These are phyloP conservation scores for Porphyrellus cyaneotinctus DNA, from an alignment of 768 basidiomycete genomes.

Conservation along the genomic window DNA sequence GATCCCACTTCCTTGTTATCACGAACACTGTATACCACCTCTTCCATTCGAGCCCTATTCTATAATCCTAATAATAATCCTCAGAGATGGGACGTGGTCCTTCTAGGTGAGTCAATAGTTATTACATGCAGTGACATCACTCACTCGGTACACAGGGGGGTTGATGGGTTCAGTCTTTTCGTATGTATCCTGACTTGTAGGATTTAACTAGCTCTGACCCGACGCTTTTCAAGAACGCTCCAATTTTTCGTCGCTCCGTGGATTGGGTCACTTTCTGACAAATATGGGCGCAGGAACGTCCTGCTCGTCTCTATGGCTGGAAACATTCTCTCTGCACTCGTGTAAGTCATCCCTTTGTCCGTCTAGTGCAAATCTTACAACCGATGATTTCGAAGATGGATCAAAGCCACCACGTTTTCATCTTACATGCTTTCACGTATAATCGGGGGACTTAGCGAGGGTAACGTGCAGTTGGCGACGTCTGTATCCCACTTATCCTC, in stretches of 20 bases:
- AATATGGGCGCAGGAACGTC: slow-evolving; percentile 81
- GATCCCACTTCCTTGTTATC: slow-evolving; percentile 70
- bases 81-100: slow-evolving; percentile 88
- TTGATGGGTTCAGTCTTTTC: slow-evolving; percentile 94
- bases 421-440: slow-evolving; percentile 87
- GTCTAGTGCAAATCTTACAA: background rate
- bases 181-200: slow-evolving; percentile 44
- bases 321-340: slow-evolving; percentile 83
- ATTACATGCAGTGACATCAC: background rate
- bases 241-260: slow-evolving; percentile 82
- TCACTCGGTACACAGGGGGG: slow-evolving; percentile 50
- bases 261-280: slow-evolving; percentile 84
- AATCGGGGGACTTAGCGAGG: slow-evolving; percentile 92
- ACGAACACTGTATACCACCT: slow-evolving; percentile 63
- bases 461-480: slow-evolving; percentile 96
- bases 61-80: slow-evolving; percentile 58
- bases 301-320: slow-evolving; percentile 88
- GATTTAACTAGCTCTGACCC: slow-evolving; percentile 33
- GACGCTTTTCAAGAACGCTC: slow-evolving; percentile 50
- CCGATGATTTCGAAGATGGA: slow-evolving; percentile 55
- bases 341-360: slow-evolving; percentile 46
- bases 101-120: slow-evolving; percentile 59
- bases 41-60: slow-evolving; percentile 59
- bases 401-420: slow-evolving; percentile 85
- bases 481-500: slow-evolving; percentile 37